A percentile compares a stretch with the other conserved stretches of the same genome.
Evolutionary conservation across 2,329 filamentous ascomycete genomes (phyloP).

Genomic region (Thermothelomyces thermophilus): DNA sequence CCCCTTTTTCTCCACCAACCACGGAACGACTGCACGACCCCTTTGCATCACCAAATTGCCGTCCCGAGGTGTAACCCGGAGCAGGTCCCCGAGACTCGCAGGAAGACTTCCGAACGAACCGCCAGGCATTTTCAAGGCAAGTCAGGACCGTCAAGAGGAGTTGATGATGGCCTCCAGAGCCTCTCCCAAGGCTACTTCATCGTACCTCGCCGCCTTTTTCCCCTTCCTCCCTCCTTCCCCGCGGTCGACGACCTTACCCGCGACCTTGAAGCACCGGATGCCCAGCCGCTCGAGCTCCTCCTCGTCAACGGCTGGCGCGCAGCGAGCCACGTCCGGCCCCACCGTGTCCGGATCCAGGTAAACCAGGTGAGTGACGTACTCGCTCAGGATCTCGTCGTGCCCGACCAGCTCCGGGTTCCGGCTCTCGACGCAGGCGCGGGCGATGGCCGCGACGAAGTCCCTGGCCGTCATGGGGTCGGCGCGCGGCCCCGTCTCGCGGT

Average conservation of each 20-base stretch:
- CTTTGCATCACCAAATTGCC: no score
- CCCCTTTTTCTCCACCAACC: no score
- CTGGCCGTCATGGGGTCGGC: slow-evolving; percentile 59
- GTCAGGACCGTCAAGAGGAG: slow-evolving; percentile 7
- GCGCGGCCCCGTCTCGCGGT: slow-evolving; percentile 78
- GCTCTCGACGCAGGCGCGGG: slow-evolving; percentile 65
- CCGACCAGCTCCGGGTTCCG: slow-evolving; percentile 36
- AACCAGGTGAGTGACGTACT: slow-evolving; percentile 78
- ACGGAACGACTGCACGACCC: no score
- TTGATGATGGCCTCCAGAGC: slow-evolving; percentile 67
- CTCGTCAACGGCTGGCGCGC: slow-evolving; percentile 58
- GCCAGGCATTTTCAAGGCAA: background rate
- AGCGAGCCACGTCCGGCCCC: background rate
- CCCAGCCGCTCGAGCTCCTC: slow-evolving; percentile 57
- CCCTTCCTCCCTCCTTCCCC: slow-evolving; percentile 38
- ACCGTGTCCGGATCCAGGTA: slow-evolving; percentile 57
- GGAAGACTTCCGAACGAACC: background rate
- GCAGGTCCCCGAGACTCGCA: no score
- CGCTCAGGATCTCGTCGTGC: slow-evolving; percentile 44
- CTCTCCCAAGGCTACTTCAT: slow-evolving; percentile 65
- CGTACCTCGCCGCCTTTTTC: slow-evolving; percentile 58
- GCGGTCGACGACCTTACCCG: slow-evolving; percentile 55
- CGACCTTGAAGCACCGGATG: slow-evolving; percentile 70
- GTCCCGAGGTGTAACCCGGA: no score
- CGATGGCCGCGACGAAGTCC: slow-evolving; percentile 78